Evolutionary conservation across 495 filamentous ascomycete genomes (phyloP), one percentile per base, ranked within the genome.

Genomic region (Neurospora sp.): DNA sequence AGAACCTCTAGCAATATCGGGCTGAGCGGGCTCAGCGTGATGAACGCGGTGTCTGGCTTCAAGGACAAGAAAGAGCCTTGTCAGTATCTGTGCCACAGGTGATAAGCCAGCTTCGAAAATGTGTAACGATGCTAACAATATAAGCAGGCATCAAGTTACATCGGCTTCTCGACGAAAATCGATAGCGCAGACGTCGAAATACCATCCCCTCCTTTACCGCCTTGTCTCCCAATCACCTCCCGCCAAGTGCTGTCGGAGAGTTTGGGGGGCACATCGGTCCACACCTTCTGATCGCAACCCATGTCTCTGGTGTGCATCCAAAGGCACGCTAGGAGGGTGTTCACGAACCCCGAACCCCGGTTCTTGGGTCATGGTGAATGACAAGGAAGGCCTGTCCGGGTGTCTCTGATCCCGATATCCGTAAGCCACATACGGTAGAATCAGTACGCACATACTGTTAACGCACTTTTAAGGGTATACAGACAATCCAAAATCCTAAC

Each of bases 321-420:
- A 73, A 22, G 69, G 69, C 40, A 72, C 38, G 69, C 73, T 59
- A 73, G 69, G 73, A 75, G 75, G 68, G 69, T 75, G 61, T 73
- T 72, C 27, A 78, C 39, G n/a, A 76, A 75, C 27, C 53, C 53
- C 27, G 53, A 35, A 61, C 53, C 53, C 53, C 53, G 53, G 53
- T 31, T 35, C 53, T 61, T 61, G 53, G 53, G 22, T 61, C 27
- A 39, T 76, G 76, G 76, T 83, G 76, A 48, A 81, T 53, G 12
- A 84, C 78, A 44, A 78, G 75, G 70, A 72, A 35, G 10, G 61
- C 69, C 9, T 88, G 86, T 14, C 69, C 75, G n/a, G 84, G 84
- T 74, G 84, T 84, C 27, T 81, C 83, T 71, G 86, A 87, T 65
- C 53, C 35, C 35, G 35, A 37, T 7, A 37, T 37, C 35, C 35